phyloP scores from a whole-genome alignment of 345 rosid genomes.

The Ailanthus altissimus region DNA sequence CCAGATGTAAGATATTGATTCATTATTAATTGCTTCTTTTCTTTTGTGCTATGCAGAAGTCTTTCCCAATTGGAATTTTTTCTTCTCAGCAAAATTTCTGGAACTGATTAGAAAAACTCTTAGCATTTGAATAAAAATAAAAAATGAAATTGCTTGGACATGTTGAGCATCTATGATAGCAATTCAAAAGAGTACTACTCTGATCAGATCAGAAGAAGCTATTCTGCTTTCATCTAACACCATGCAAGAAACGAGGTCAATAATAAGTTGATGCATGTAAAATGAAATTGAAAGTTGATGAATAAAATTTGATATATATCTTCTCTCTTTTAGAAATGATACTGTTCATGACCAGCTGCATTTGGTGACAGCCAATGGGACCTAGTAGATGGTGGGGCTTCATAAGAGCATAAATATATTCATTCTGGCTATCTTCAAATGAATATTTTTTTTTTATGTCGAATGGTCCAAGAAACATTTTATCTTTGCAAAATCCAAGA shows the following conservation, averaged over 20 bases:
- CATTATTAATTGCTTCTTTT: slow-evolving; percentile 13
- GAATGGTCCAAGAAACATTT: background rate
- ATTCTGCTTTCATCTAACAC: background rate
- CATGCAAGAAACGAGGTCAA: background rate
- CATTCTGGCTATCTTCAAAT: background rate
- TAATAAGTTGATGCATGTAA: too few species aligned
- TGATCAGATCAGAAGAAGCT: slow-evolving; percentile 1
- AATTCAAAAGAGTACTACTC: slow-evolving; percentile 12
- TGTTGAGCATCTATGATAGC: background rate
- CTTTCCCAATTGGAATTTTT: slow-evolving; percentile 7
- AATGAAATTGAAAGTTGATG: background rate
- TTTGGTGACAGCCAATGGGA: background rate
- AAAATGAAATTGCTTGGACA: background rate
- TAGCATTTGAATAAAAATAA: background rate
- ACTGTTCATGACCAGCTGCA: background rate
- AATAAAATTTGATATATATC: background rate
- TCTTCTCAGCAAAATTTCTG: slow-evolving; percentile 8
- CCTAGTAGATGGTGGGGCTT: background rate
- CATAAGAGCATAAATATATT: background rate
- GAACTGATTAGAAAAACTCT: background rate
- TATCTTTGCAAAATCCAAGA: background rate
- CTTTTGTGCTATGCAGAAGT: background rate
- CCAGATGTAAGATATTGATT: slow-evolving; percentile 50
- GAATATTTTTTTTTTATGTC: background rate
- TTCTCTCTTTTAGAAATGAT: background rate